Evolutionary conservation across 371 early-diverging fungal genomes (phyloP).

Genomic region (Mortierella sp.): DNA sequence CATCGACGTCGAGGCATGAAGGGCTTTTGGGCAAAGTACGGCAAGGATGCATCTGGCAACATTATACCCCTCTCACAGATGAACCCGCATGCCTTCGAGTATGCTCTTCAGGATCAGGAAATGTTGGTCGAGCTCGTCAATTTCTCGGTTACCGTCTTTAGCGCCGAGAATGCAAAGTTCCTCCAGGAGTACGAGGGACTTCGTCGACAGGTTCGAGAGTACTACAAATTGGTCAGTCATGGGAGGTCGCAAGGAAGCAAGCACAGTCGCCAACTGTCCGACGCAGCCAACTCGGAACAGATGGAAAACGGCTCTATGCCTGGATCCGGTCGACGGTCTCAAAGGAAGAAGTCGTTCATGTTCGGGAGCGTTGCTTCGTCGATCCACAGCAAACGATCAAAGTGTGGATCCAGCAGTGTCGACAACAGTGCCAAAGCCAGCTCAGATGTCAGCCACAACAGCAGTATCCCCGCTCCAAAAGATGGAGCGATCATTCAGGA

Average conservation of each 20-base stretch:
- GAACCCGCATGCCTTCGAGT: slow-evolving; percentile 52
- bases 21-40: slow-evolving; percentile 51
- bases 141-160: slow-evolving; percentile 51
- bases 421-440: slow-evolving; percentile 4
- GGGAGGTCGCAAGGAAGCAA: slow-evolving; percentile 3
- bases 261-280: slow-evolving; percentile 7
- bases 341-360: slow-evolving; percentile 13
- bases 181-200: slow-evolving; percentile 52
- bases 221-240: slow-evolving; percentile 23
- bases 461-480: neutral
- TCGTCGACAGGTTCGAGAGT: slow-evolving; percentile 43
- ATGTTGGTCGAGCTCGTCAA: slow-evolving; percentile 39
- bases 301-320: neutral
- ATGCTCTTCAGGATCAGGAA: slow-evolving; percentile 42
- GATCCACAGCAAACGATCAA: slow-evolving; percentile 22
- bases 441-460: neutral
- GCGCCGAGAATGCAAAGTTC: slow-evolving; percentile 49
- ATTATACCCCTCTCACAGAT: slow-evolving; percentile 40
- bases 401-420: neutral
- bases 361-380: slow-evolving; percentile 31
- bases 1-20: slow-evolving; percentile 37
- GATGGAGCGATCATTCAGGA: neutral
- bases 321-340: slow-evolving; percentile 4
- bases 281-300: neutral
- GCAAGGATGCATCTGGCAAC: slow-evolving; percentile 39